phyloP scores from a whole-genome alignment of 257 asterid species.

The Nemophila menziesii region DNA sequence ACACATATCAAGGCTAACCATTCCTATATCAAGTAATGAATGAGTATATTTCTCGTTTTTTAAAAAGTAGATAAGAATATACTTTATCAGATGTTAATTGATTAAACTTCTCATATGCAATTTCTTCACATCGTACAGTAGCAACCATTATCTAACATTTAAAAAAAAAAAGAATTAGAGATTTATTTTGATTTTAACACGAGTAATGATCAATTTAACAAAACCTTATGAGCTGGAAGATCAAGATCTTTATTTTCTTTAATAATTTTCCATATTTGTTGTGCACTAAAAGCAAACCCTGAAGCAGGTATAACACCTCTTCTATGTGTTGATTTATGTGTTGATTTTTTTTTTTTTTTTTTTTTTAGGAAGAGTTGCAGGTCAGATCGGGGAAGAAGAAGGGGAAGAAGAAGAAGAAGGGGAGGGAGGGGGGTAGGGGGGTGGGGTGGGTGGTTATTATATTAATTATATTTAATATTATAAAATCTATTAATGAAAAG shows the following conservation, averaged over 20 bases:
- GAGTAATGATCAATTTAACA: too few relatives aligned
- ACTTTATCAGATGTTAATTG: constrained; percentile 70
- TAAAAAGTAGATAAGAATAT: constrained; percentile 1
- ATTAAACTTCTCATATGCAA: constrained; percentile 69
- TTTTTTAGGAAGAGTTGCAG: too few relatives aligned
- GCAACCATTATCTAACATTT: constrained; percentile 94
- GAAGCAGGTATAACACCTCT: constrained; percentile 92
- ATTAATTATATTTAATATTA: too few relatives aligned
- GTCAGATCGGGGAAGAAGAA: too few relatives aligned
- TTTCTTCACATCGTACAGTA: constrained; percentile 96
- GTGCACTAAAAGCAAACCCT: constrained; percentile 76
- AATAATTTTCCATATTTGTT: constrained; percentile 78
- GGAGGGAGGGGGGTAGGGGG: too few relatives aligned
- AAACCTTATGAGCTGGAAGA: constrained; percentile 88
- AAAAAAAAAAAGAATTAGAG: background rate
- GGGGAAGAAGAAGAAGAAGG: too few relatives aligned
- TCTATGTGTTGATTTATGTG: too few relatives aligned
- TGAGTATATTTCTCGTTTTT: background rate
- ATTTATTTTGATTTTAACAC: background rate
- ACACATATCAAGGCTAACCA: constrained; percentile 64
- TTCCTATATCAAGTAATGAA: constrained; percentile 28
- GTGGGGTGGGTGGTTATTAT: too few relatives aligned
- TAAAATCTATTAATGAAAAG: too few relatives aligned
- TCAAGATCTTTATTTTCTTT: constrained; percentile 93
- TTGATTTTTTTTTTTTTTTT: too few relatives aligned